Evolutionary conservation across 2,329 filamentous ascomycete species (phyloP).

Genomic region (Cadophora malorum): DNA sequence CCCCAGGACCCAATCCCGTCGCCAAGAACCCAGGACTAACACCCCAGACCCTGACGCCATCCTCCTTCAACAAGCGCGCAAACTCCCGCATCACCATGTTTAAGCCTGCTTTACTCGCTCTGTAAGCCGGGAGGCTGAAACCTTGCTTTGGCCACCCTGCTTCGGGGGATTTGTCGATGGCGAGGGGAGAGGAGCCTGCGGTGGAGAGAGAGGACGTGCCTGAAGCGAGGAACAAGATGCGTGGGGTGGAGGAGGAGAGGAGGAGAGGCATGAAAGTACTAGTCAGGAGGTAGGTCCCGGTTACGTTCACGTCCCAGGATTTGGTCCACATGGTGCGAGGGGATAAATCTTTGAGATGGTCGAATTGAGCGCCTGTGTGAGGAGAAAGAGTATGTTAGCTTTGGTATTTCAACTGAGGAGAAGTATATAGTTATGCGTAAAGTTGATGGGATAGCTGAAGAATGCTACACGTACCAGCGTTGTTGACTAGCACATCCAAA

Average conservation of each 20-base stretch:
- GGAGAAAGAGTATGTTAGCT: neutral
- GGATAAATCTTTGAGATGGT: constrained; percentile 28
- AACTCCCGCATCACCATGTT: constrained; percentile 59
- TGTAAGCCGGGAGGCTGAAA: constrained; percentile 46
- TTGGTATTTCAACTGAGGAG: neutral
- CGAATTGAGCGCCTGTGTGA: constrained; percentile 34
- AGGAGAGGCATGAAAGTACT: constrained; percentile 46
- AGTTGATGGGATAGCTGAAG: too few species aligned
- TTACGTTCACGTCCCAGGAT: constrained; percentile 46
- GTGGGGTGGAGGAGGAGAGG: constrained; percentile 51
- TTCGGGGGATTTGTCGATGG: constrained; percentile 33
- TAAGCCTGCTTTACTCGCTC: constrained; percentile 52
- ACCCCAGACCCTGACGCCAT: constrained; percentile 58
- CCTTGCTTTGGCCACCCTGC: constrained; percentile 52
- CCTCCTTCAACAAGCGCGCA: constrained; percentile 51
- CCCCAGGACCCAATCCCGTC: constrained; percentile 51
- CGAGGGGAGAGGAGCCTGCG: constrained; percentile 39
- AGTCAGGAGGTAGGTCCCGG: constrained; percentile 43
- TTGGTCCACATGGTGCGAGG: constrained; percentile 39
- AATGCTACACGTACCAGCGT: constrained; percentile 29
- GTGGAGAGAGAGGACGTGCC: constrained; percentile 48
- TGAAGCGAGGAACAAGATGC: constrained; percentile 53
- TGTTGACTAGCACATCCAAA: constrained; percentile 37
- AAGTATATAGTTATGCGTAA: neutral
- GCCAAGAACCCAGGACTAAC: constrained; percentile 57